Conservation (phyloP, 192 early-diverging fungal species). For the Tieghemiomyces parasiticus region DNA sequence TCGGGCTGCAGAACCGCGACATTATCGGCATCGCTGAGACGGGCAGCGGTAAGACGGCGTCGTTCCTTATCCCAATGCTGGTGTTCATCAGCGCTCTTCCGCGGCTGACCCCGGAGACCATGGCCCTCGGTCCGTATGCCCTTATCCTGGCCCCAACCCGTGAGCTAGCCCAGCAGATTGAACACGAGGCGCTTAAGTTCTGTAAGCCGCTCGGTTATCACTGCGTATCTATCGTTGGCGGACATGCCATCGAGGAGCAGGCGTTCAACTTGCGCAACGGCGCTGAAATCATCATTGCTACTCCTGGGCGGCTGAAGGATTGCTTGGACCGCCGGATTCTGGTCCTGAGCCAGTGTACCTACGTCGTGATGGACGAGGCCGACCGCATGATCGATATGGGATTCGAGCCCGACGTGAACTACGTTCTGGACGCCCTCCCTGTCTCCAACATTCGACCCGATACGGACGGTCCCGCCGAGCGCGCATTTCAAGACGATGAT, state of each 20-base stretch:
- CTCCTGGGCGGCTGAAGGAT: slow-evolving; percentile 91
- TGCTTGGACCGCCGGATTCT: slow-evolving; percentile 78
- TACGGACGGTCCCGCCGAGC: background rate
- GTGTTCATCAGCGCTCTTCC: slow-evolving; percentile 73
- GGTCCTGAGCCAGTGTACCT: slow-evolving; percentile 85
- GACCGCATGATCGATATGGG: slow-evolving; percentile 93
- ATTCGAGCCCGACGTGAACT: slow-evolving; percentile 91
- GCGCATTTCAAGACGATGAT: background rate
- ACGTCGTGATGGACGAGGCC: slow-evolving; percentile 99
- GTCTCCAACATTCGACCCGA: slow-evolving; percentile 83
- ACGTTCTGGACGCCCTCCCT: slow-evolving; percentile 86
- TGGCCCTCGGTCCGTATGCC: slow-evolving; percentile 79
- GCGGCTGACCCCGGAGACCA: slow-evolving; percentile 56
- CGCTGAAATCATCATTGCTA: slow-evolving; percentile 94
- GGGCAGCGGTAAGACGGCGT: slow-evolving; percentile 90
- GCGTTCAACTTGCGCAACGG: slow-evolving; percentile 77
- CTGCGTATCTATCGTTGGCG: slow-evolving; percentile 71
- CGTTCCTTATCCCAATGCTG: slow-evolving; percentile 93
- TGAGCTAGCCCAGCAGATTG: slow-evolving; percentile 96
- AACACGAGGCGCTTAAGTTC: slow-evolving; percentile 86
- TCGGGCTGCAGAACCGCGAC: slow-evolving; percentile 82
- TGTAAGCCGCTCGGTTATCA: slow-evolving; percentile 69
- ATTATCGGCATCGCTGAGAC: slow-evolving; percentile 82
- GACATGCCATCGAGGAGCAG: slow-evolving; percentile 81
- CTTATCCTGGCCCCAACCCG: slow-evolving; percentile 91